Evolutionary conservation across 768 basidiomycete species (phyloP), one percentile per base, ranked within the genome.

Genomic region (Trametopsis cervina): DNA sequence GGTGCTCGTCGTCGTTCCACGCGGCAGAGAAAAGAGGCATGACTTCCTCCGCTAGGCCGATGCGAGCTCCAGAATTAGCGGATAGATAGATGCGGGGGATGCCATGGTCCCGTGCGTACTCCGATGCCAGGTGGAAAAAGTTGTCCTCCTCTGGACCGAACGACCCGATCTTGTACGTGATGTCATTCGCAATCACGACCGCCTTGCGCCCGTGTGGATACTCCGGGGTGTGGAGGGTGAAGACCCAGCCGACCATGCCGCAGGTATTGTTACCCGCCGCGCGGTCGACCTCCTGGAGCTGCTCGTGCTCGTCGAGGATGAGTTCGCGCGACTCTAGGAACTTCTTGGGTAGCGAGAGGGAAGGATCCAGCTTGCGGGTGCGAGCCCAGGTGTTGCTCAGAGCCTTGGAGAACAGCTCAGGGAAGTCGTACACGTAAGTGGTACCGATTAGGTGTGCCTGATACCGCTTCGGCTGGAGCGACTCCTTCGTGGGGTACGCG

Each of bases 351-450:
- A 81, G 59, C 27, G 76, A 74, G 43, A 93, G 68, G 15, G 81
- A 77, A 11, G 89, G 70, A 60, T 89, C 78, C 22, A 66, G 68
- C 35, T 70, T 66, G 35, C 85, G 79, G 38, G 80, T 80, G 57
- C 83, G 81, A 54, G 77, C 70, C 96, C 96, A 99, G 53, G 92
- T 76, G 59, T 93, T 91, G 60, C 92, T 88, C 51, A 98, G 72
- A 5, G 95, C 93, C 71, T 98, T 98, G 33, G 93, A 85, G 76
- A 98, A 99, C 54, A 99, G 81, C 60, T 96, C 96, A 36, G 96
- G 96, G 85, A 98, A 99, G 69, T 98, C 96, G 68, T 98, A 98
- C 25, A 89, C 94, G 64, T 98, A 99, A 43, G 96, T 99, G 24
- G 96, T 99, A 45, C 96, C 96, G 57, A 96, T 85, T 50, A 97